A percentile compares a stretch with the other conserved stretches of the same genome.
Evolutionary conservation across 306 rosid species (phyloP).

Genomic region (Cicer chorassanicum): DNA sequence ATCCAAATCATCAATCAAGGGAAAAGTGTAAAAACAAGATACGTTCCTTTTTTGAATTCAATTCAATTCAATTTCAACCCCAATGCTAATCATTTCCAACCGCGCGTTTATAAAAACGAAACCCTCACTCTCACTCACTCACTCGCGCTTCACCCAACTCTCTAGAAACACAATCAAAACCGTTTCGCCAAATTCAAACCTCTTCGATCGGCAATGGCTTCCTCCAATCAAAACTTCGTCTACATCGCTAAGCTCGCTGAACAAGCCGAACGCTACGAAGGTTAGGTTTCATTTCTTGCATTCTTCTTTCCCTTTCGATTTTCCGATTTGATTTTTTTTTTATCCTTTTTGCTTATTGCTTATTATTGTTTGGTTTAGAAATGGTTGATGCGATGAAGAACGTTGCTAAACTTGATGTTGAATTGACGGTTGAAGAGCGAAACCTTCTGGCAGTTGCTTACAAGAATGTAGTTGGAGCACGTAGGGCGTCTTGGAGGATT

Average conservation of each 20-base stretch:
- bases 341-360: background rate
- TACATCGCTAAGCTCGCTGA: conserved; percentile 74
- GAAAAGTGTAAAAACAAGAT: background rate
- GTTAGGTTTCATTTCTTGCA: conserved; percentile 21
- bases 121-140: background rate
- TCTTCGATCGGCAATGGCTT: conserved; percentile 53
- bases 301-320: background rate
- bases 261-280: conserved; percentile 75
- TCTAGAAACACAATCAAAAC: background rate
- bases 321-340: background rate
- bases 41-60: background rate
- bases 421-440: conserved; percentile 64
- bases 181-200: background rate
- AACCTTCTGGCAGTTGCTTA: conserved; percentile 63
- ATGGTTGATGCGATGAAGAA: conserved; percentile 73
- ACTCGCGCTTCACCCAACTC: background rate
- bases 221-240: conserved; percentile 59
- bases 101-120: background rate
- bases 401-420: conserved; percentile 62
- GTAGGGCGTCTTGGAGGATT: conserved; percentile 73
- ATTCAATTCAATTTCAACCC: background rate
- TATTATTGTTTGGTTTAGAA: conserved; percentile 44
- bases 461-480: conserved; percentile 64
- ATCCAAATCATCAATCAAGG: background rate
- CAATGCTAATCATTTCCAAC: background rate